Percentiles rank a stretch among this genome's conserved stretches.
Evolutionary conservation across 2,329 filamentous ascomycete species (phyloP).

Genomic region (Penicillium frequentans): DNA sequence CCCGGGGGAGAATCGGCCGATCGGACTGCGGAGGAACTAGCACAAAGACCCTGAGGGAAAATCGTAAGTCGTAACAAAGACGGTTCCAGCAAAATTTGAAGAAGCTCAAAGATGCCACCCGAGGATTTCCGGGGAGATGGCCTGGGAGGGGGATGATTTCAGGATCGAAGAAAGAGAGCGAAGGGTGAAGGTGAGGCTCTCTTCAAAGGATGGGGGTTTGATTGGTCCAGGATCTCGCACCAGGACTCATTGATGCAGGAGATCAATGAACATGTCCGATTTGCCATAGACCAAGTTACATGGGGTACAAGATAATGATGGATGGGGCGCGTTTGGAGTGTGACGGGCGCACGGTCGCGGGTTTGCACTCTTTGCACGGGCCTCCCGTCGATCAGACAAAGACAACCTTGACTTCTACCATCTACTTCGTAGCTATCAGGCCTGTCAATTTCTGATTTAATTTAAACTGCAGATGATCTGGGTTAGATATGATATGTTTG

Average conservation of each 20-base stretch:
- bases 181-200: not conserved
- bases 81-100: not conserved
- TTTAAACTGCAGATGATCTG: not conserved
- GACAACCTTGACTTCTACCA: too few species aligned
- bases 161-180: not conserved
- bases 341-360: conserved; percentile 1
- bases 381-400: not conserved
- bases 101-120: not conserved
- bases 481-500: not conserved
- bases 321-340: conserved; percentile 5
- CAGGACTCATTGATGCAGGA: conserved; percentile 3
- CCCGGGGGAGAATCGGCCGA: not conserved
- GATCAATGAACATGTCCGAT: conserved; percentile 1
- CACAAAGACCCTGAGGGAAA: not conserved
- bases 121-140: not conserved
- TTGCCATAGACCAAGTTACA: not conserved
- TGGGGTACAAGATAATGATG: conserved; percentile 2
- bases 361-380: conserved; percentile 5
- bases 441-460: not conserved
- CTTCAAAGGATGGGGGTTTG: not conserved
- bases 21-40: not conserved
- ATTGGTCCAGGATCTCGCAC: conserved; percentile 1
- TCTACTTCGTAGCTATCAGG: too few species aligned
- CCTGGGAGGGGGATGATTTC: not conserved
- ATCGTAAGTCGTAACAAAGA: not conserved